phyloP scores from a whole-genome alignment of 768 basidiomycete genomes.

The Mycena floridula region DNA sequence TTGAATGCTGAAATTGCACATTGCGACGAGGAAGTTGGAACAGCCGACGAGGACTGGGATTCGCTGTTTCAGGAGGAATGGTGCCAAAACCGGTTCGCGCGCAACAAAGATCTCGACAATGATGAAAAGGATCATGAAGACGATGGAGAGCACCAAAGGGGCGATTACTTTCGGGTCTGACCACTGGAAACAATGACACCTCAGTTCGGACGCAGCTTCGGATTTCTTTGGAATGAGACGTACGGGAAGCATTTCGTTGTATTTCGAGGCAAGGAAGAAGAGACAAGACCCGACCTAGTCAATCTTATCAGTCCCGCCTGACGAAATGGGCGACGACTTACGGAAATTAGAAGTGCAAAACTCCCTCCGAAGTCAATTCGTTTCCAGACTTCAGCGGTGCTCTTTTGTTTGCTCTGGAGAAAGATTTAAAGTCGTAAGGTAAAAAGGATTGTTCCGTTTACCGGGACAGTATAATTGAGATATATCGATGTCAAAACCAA shows the following conservation, averaged over 20 bases:
- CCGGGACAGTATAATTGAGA: conserved; percentile 62
- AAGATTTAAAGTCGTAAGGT: too few relatives aligned
- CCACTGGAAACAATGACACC: conserved; percentile 39
- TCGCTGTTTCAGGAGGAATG: conserved; percentile 54
- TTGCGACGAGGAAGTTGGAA: conserved; percentile 69
- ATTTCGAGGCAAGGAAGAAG: conserved; percentile 63
- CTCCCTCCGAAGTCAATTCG: conserved; percentile 78
- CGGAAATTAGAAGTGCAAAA: conserved; percentile 51
- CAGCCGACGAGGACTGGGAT: conserved; percentile 68
- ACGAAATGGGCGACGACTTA: conserved; percentile 24
- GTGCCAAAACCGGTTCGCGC: conserved; percentile 68
- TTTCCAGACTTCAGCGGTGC: conserved; percentile 58
- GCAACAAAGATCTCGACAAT: conserved; percentile 58
- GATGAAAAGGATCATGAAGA: conserved; percentile 49
- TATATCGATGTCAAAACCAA: conserved; percentile 51
- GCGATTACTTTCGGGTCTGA: conserved; percentile 45
- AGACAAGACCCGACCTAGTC: conserved; percentile 51
- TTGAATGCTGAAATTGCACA: conserved; percentile 71
- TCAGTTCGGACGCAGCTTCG: neutral
- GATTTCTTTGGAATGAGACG: conserved; percentile 12
- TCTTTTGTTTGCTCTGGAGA: conserved; percentile 61
- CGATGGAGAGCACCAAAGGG: conserved; percentile 36
- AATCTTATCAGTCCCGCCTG: too few relatives aligned
- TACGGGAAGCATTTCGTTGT: conserved; percentile 62
- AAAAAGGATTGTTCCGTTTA: too few relatives aligned